phyloP scores from a whole-genome alignment of 139 green algal species.

The Closterium sp. region DNA sequence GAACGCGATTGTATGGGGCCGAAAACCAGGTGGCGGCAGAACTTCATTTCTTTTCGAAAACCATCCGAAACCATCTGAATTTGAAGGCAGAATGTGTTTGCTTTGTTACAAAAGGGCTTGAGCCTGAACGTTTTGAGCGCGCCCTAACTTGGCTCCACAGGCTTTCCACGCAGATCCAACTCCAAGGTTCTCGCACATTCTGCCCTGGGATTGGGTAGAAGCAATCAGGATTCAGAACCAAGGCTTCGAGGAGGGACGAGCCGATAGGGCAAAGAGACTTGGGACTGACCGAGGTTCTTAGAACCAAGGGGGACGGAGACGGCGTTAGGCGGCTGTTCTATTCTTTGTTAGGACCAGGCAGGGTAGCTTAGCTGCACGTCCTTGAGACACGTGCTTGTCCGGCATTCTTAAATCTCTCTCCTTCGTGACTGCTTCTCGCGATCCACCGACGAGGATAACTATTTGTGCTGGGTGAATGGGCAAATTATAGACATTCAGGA shows the following conservation, averaged over 20 bases:
- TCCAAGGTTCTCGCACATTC: background rate
- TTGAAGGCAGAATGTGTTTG: background rate
- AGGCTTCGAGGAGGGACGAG: too few species aligned
- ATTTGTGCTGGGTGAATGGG: background rate
- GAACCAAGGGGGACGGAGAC: background rate
- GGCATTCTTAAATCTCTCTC: background rate
- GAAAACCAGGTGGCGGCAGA: too few species aligned
- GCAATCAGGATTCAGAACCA: too few species aligned
- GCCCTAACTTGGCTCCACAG: background rate
- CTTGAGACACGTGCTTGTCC: background rate
- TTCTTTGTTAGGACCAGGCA: background rate
- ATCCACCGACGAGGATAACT: background rate
- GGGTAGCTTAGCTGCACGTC: background rate
- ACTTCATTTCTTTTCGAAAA: too few species aligned
- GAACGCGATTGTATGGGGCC: too few species aligned
- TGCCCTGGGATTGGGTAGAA: too few species aligned
- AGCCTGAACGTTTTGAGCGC: too few species aligned
- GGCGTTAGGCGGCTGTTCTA: background rate
- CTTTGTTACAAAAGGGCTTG: too few species aligned
- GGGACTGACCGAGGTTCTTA: too few species aligned
- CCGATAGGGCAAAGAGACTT: too few species aligned
- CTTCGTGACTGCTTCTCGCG: background rate
- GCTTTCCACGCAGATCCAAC: background rate
- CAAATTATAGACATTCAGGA: background rate
- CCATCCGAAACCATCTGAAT: too few species aligned